Percentiles rank a stretch among this genome's conserved stretches.
Conservation (phyloP, 768 basidiomycete species). For the Rhodotorula toruloides region DNA sequence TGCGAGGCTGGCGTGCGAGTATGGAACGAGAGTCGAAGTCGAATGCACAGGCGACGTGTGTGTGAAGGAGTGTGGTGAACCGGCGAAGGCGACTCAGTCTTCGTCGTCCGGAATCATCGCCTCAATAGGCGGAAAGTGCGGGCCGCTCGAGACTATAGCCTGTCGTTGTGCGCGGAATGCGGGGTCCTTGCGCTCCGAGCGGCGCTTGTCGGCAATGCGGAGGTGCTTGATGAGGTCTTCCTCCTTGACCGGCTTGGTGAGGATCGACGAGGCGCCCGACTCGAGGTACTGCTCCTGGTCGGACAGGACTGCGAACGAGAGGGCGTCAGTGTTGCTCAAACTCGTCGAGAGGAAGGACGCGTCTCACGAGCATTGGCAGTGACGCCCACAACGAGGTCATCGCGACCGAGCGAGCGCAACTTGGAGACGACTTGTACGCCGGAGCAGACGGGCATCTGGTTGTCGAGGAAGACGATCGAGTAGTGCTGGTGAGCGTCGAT, state of each 20-base stretch:
- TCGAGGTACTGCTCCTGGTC: slow-evolving; percentile 43
- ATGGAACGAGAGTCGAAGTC: too few species aligned
- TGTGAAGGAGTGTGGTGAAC: too few species aligned
- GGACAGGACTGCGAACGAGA: background rate
- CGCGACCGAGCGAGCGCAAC: slow-evolving; percentile 61
- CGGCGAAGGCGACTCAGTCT: too few species aligned
- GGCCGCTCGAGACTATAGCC: slow-evolving; percentile 13
- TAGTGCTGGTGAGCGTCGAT: slow-evolving; percentile 38
- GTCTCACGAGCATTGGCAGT: slow-evolving; percentile 52
- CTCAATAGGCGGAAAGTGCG: slow-evolving; percentile 1
- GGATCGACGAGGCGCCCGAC: slow-evolving; percentile 42
- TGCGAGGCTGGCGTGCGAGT: too few species aligned
- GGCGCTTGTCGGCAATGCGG: slow-evolving; percentile 32
- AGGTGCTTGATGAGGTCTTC: slow-evolving; percentile 33
- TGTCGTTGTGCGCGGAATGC: slow-evolving; percentile 7
- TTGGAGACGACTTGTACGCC: slow-evolving; percentile 64
- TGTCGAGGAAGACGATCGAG: slow-evolving; percentile 59
- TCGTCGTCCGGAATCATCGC: background rate
- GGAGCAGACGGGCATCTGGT: slow-evolving; percentile 57
- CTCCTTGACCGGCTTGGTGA: slow-evolving; percentile 42
- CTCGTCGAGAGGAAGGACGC: too few species aligned
- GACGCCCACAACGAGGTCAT: slow-evolving; percentile 65
- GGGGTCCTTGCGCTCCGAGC: slow-evolving; percentile 20
- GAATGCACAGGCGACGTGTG: too few species aligned
- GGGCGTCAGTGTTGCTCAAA: background rate